phyloP scores from a whole-genome alignment of 2,329 filamentous ascomycete species.

The Beauveria medogensis region DNA sequence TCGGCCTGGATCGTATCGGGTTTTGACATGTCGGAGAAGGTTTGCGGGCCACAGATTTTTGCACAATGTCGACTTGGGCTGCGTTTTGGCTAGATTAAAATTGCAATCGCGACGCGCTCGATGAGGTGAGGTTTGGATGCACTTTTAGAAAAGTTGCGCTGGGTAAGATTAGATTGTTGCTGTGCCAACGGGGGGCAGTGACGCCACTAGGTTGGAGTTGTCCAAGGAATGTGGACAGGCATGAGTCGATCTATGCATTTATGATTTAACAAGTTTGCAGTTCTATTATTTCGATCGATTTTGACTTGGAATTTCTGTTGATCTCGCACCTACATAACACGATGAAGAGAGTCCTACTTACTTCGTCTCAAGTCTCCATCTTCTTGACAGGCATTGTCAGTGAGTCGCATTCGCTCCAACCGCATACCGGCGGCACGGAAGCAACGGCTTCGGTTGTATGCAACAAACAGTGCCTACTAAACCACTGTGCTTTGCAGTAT shows the following conservation, averaged over 20 bases:
- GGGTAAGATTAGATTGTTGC: slow-evolving; percentile 37
- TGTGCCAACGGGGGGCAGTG: slow-evolving; percentile 25
- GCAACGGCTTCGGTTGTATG: not conserved
- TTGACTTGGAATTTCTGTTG: not conserved
- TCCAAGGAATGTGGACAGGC: not conserved
- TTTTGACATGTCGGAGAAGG: slow-evolving; percentile 24
- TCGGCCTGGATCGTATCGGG: slow-evolving; percentile 63
- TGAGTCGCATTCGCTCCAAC: slow-evolving; percentile 30
- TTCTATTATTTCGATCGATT: not conserved
- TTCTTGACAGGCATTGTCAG: slow-evolving; percentile 55
- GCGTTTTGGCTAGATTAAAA: not conserved
- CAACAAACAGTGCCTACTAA: not conserved
- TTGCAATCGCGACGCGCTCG: not conserved
- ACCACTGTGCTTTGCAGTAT: slow-evolving; percentile 38
- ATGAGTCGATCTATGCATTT: not conserved
- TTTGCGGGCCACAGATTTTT: not conserved
- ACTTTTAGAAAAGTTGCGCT: slow-evolving; percentile 10
- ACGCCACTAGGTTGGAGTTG: not conserved
- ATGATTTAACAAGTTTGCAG: not conserved
- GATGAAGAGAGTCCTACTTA: slow-evolving; percentile 48
- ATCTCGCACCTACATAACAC: not conserved
- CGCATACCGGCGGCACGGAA: not conserved
- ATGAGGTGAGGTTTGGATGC: slow-evolving; percentile 10
- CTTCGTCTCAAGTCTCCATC: slow-evolving; percentile 62
- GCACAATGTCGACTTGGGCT: slow-evolving; percentile 3